Evolutionary conservation across 192 early-diverging fungal species (phyloP).

Genomic region (Linnemannia elongata): DNA sequence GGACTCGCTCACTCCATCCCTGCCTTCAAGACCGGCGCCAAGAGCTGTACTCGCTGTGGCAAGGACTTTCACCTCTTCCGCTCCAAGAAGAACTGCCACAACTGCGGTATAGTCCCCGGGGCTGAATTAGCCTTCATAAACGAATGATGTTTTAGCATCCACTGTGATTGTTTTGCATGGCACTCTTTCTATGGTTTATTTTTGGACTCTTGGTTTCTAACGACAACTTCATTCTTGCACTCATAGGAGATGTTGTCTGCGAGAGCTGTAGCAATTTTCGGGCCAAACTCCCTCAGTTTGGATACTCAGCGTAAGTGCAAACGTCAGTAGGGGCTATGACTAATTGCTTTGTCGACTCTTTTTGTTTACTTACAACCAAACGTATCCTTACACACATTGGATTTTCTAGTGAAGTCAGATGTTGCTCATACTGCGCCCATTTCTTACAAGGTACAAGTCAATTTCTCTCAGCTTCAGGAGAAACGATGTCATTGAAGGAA

Average conservation of each 20-base stretch:
- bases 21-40: conserved; percentile 35
- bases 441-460: conserved; percentile 30
- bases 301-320: conserved; percentile 46
- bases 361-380: neutral
- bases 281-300: conserved; percentile 50
- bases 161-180: neutral
- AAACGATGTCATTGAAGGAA: neutral
- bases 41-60: conserved; percentile 50
- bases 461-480: neutral
- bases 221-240: neutral
- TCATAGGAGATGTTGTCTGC: conserved; percentile 48
- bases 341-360: neutral
- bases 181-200: neutral
- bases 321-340: neutral
- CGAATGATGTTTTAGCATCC: neutral
- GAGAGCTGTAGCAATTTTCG: conserved; percentile 47
- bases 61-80: conserved; percentile 59
- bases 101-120: conserved; percentile 51
- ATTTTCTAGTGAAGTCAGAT: conserved; percentile 46
- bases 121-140: neutral
- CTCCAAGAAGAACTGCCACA: conserved; percentile 50
- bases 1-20: conserved; percentile 51
- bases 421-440: conserved; percentile 49
- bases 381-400: neutral
- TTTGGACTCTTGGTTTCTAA: neutral